A percentile compares a stretch with the other conserved stretches of the same genome.
Evolutionary conservation across 2,329 filamentous ascomycete species (phyloP).

Genomic region (Arthrobotrys sphaeroides): DNA sequence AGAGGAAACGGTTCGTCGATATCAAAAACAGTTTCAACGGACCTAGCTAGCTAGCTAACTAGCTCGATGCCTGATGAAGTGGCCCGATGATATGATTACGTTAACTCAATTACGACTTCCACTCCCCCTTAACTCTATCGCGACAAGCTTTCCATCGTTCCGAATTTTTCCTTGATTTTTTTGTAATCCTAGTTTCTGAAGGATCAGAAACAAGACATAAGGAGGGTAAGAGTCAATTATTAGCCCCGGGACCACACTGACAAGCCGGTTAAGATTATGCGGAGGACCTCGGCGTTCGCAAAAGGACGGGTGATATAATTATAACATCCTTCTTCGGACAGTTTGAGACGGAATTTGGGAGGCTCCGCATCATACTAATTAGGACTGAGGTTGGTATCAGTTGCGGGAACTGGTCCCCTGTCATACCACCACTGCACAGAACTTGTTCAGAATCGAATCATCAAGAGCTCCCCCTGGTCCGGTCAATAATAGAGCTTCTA

Average conservation of each 20-base stretch:
- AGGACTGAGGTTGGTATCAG: too few relatives aligned
- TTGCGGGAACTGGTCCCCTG: too few relatives aligned
- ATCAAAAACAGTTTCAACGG: background rate
- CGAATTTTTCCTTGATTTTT: slow-evolving; percentile 13
- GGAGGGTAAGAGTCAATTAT: background rate
- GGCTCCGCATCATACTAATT: too few relatives aligned
- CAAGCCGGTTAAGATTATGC: background rate
- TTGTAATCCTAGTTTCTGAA: slow-evolving; percentile 15
- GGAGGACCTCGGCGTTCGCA: background rate
- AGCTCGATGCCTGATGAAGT: slow-evolving; percentile 29
- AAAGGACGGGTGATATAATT: too few relatives aligned
- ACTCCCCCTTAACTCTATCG: too few relatives aligned
- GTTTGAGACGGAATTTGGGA: too few relatives aligned
- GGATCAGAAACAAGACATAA: slow-evolving; percentile 12
- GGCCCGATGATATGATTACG: background rate
- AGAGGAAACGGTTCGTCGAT: background rate
- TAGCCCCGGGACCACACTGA: too few relatives aligned
- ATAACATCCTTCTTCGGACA: too few relatives aligned
- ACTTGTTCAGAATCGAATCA: too few relatives aligned
- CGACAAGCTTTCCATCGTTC: background rate
- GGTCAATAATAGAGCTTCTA: too few relatives aligned
- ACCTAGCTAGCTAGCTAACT: background rate
- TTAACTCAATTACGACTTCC: background rate
- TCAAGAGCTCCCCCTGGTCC: too few relatives aligned
- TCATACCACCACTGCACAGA: too few relatives aligned